Percentiles rank a stretch among this genome's conserved stretches.
phyloP scores from a whole-genome alignment of 2,329 filamentous ascomycete genomes.

The Scedosporium boydii region DNA sequence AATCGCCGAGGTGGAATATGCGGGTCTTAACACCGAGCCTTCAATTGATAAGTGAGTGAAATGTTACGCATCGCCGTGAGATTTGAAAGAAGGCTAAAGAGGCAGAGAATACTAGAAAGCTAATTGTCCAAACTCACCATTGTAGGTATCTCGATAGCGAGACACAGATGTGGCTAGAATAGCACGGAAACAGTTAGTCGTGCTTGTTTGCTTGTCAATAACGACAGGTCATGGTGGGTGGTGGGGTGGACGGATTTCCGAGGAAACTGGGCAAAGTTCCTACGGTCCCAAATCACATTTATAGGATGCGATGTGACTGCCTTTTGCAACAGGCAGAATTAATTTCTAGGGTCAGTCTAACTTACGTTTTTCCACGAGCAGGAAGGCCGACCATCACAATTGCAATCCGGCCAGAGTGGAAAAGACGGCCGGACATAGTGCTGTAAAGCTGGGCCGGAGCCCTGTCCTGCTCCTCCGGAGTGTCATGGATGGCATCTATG shows the following conservation, averaged over 20 bases:
- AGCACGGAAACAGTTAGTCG: neutral
- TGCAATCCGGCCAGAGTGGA: conserved; percentile 93
- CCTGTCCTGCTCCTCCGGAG: conserved; percentile 70
- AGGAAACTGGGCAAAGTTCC: no score
- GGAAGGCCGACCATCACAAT: conserved; percentile 95
- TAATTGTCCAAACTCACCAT: conserved; percentile 45
- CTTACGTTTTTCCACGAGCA: conserved; percentile 87
- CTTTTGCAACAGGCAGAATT: neutral
- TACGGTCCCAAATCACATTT: no score
- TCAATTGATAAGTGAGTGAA: neutral
- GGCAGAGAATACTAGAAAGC: neutral
- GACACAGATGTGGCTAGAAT: conserved; percentile 75
- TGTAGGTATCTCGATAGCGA: conserved; percentile 88
- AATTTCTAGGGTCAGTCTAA: conserved; percentile 10
- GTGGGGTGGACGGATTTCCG: no score
- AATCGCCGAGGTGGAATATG: conserved; percentile 95
- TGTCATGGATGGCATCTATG: conserved; percentile 93
- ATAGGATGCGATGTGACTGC: neutral
- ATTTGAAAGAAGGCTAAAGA: neutral
- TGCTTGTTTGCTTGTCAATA: neutral
- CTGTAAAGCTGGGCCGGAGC: conserved; percentile 96
- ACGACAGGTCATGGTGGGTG: no score
- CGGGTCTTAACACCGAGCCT: conserved; percentile 96
- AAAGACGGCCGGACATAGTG: conserved; percentile 92
- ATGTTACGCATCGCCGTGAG: neutral